Evolutionary conservation across 2,329 filamentous ascomycete species (phyloP), one percentile per base, ranked within the genome.

Genomic region (Madurella fahalii): DNA sequence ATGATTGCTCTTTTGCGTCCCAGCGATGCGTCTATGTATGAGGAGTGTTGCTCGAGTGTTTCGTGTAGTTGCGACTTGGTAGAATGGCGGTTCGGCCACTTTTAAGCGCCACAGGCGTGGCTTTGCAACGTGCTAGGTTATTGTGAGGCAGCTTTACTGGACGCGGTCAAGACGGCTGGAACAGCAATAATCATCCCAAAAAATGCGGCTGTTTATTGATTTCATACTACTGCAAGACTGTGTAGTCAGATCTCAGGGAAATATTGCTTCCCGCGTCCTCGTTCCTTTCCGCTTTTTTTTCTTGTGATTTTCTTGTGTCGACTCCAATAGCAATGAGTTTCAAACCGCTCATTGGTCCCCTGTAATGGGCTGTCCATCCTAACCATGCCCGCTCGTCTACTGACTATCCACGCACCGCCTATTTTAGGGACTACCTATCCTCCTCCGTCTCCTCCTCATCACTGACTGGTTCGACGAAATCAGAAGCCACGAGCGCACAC

Each of bases 211-310:
- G 25, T 25, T 25, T 25, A 25, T 25, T 7, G 25, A 25, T 25
- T 47, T 53, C 50, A 54, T 49, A 46, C 52, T 54, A 45, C 45
- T 34, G 42, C 41, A 46, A 40, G 20, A 46, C 39, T 44, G 18
- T 37, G 50, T 32, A 17, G 20, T 44, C 47, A 25, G 15, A 47
- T 18, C 18, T 17, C 17, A 16, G 37, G 31, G 34, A 53, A 34
- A 40, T 20, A 50, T 37, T 9, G 11, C 34, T 37, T 15, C 34
- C 13, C 34, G 9, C 11, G 9, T 11, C 13, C 13, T 37, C 11
- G 34, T 37, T 37, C 13, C 13, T 37, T 37, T 37, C 34, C 34
- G 7, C 31, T 34, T 11, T 11, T 11, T 37, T 37, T 37, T 37
- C 34, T 37, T 37, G 9, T 37, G 11, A 37, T 37, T 37, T 15